Percentiles rank a stretch among this genome's conserved stretches.
Conservation (phyloP, 78 protist genomes). For the Planoprotostelium fungivorum region DNA sequence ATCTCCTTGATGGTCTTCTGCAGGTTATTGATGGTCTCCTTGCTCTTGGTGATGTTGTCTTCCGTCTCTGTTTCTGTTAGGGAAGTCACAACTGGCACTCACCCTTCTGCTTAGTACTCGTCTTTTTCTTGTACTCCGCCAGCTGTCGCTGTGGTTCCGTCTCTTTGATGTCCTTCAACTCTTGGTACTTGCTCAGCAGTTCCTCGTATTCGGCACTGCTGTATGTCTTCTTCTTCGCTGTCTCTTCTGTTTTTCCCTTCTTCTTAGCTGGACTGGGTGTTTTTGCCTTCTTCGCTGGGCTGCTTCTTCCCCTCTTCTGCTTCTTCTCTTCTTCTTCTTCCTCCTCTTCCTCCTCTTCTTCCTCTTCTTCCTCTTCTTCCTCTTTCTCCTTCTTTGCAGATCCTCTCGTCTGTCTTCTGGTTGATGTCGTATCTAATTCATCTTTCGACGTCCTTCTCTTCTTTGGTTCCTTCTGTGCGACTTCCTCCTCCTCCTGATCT, state of each 20-base stretch:
- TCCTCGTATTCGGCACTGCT: not conserved
- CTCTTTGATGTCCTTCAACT: no score
- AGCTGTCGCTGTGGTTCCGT: no score
- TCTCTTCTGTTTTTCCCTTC: not conserved
- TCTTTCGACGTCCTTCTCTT: not conserved
- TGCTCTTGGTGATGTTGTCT: not conserved
- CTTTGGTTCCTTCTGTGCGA: no score
- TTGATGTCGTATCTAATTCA: not conserved
- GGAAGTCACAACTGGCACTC: no score
- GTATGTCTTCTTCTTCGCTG: not conserved
- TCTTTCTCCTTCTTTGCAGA: not conserved
- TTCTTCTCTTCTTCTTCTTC: not conserved
- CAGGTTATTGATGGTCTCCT: not conserved
- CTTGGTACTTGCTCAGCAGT: not conserved
- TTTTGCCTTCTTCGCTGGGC: not conserved
- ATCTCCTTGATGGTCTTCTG: not conserved
- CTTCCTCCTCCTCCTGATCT: no score
- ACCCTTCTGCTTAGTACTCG: no score
- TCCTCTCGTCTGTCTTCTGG: not conserved
- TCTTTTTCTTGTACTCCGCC: no score
- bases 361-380: not conserved
- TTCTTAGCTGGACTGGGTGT: not conserved
- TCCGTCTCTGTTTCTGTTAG: no score
- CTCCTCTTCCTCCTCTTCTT: not conserved
- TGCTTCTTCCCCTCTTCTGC: not conserved